These are phyloP conservation scores for Pneumocystis jirovecii DNA, from an alignment of 1,139 yeast species.

Conservation along the genomic window DNA sequence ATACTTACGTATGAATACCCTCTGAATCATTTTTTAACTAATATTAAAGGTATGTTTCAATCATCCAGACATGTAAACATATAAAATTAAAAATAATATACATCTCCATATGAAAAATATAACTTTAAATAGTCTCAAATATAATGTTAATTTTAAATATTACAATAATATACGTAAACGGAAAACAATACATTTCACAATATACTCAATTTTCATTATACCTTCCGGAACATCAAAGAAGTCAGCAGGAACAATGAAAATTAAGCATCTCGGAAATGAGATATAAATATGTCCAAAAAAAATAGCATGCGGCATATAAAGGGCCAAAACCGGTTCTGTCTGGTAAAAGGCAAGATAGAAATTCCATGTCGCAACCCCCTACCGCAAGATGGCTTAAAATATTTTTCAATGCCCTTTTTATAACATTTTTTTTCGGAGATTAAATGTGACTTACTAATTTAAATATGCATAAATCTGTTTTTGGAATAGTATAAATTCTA, in stretches of 20 bases:
- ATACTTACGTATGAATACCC: constrained; percentile 30
- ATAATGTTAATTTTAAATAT: too few relatives aligned
- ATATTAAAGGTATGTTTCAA: neutral
- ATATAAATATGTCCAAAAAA: neutral
- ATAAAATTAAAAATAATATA: neutral
- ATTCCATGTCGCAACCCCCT: constrained; percentile 1
- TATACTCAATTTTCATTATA: neutral
- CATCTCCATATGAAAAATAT: neutral
- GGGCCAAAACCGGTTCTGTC: constrained; percentile 1
- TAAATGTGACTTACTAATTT: neutral
- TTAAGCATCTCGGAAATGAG: neutral
- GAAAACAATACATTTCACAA: neutral
- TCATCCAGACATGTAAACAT: neutral
- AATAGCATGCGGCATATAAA: neutral
- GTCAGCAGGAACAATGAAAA: neutral
- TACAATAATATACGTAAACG: too few relatives aligned
- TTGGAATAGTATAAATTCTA: neutral
- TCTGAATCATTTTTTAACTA: neutral
- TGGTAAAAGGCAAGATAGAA: constrained; percentile 1
- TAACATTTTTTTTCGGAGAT: neutral
- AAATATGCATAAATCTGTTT: neutral
- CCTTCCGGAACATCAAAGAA: neutral
- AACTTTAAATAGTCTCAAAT: neutral
- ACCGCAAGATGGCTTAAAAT: neutral
- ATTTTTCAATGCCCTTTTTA: neutral